Evolutionary conservation across 2,329 filamentous ascomycete species (phyloP).

Genomic region (Neoascochyta sp.): DNA sequence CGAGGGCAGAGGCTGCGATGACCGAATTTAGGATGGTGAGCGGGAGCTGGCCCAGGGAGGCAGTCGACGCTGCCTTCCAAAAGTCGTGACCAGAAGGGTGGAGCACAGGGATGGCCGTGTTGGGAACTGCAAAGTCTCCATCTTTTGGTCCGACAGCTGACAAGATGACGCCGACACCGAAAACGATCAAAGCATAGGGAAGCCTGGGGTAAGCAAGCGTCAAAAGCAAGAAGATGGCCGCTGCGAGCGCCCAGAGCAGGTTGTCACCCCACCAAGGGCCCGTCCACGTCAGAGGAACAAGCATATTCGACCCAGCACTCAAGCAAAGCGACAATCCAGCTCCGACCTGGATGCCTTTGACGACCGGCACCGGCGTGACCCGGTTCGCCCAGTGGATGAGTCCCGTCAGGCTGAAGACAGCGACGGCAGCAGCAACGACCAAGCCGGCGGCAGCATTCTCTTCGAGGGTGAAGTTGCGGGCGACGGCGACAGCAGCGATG

Average conservation of each 20-base stretch:
- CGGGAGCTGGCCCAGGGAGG: constrained; percentile 79
- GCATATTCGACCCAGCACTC: constrained; percentile 65
- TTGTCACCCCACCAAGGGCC: constrained; percentile 69
- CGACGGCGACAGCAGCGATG: constrained; percentile 85
- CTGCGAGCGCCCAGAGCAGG: constrained; percentile 68
- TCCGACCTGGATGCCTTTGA: constrained; percentile 93
- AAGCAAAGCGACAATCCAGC: constrained; percentile 81
- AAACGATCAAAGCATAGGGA: constrained; percentile 74
- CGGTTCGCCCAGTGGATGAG: constrained; percentile 69
- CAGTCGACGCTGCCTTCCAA: constrained; percentile 58
- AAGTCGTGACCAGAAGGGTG: constrained; percentile 47
- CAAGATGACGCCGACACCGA: constrained; percentile 64
- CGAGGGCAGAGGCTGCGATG: constrained; percentile 78
- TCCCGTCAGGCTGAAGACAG: constrained; percentile 74
- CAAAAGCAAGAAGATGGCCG: constrained; percentile 66
- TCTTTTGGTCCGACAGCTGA: constrained; percentile 47
- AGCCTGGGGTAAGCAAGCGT: constrained; percentile 63
- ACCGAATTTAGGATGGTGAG: constrained; percentile 91
- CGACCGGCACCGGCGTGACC: constrained; percentile 78
- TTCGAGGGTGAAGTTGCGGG: constrained; percentile 60
- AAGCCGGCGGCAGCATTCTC: constrained; percentile 80
- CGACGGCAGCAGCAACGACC: constrained; percentile 69
- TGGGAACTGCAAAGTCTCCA: constrained; percentile 35
- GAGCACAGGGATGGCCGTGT: constrained; percentile 52
- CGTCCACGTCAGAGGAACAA: constrained; percentile 66